A percentile compares a stretch with the other conserved stretches of the same genome.
Evolutionary conservation across 805 yeast genomes (phyloP).

Genomic region (Kockiozyma suomiensis): DNA sequence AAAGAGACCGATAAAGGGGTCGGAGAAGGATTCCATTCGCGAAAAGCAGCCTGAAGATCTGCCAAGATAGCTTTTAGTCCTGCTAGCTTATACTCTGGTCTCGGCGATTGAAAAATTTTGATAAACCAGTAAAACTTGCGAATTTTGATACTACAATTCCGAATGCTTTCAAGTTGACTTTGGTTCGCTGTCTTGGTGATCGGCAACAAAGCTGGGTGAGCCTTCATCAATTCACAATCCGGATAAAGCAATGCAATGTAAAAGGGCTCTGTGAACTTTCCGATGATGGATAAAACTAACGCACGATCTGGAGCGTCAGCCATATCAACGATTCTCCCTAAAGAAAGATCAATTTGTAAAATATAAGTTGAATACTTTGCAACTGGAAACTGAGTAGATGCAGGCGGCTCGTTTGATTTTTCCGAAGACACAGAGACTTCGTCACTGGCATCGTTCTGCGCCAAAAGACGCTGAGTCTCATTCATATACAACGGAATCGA

Average conservation of each 20-base stretch:
- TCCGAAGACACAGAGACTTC: conserved; percentile 6
- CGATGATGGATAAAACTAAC: conserved; percentile 8
- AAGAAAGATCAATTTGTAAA: conserved; percentile 4
- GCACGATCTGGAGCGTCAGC: conserved; percentile 18
- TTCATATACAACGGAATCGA: background rate
- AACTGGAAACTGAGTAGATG: conserved; percentile 7
- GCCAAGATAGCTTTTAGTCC: conserved; percentile 19
- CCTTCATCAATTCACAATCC: background rate
- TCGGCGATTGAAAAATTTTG: conserved; percentile 12
- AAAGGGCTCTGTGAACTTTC: conserved; percentile 10
- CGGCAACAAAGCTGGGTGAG: conserved; percentile 20
- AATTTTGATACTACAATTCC: conserved; percentile 1
- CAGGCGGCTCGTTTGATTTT: background rate
- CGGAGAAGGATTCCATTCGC: conserved; percentile 8
- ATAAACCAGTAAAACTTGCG: conserved; percentile 28
- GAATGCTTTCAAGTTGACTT: background rate
- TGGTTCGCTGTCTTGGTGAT: conserved; percentile 9
- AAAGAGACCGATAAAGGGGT: background rate
- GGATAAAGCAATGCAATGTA: conserved; percentile 6
- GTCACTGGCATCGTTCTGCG: background rate
- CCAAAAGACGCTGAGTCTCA: conserved; percentile 1
- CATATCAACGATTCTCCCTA: conserved; percentile 7
- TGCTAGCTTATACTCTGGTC: conserved; percentile 24
- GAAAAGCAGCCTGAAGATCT: conserved; percentile 14
- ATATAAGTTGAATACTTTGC: background rate